Evolutionary conservation across 805 yeast species (phyloP), one percentile per base, ranked within the genome.

Genomic region (Metschnikowia picachoensis): DNA sequence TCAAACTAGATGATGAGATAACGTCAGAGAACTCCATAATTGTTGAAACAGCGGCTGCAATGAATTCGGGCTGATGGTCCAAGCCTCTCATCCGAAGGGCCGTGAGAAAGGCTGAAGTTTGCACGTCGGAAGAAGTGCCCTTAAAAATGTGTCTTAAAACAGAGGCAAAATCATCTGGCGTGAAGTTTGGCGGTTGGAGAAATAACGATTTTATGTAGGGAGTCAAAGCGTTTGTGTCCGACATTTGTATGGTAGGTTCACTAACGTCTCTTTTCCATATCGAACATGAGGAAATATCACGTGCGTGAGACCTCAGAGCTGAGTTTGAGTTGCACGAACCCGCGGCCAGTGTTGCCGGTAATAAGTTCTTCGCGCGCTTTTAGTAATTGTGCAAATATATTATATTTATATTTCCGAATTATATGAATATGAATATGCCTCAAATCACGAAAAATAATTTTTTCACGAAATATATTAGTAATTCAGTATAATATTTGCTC

Each of bases 21-120:
- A 71, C 55, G 40, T 76, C 77, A 7, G 94, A 82, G 55, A 76
- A 83, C 56, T 80, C 79, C 49, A 87, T 68, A 25, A 92, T 78
- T 2, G 94, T 82, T 16, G 72, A 69, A 0, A 89, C 97, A 0
- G 97, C 97, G 8, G 87, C 83, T 4, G 97, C 91, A 35, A 94
- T 86, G 62, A 70, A 87, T 31, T 79, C 87, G 0, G 97, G 82
- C 43, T 84, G 74, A 53, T 86, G 90, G 59, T 94, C 98, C 8
- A 91, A 66, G 2, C 87, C 87, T 29, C 80, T 77, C 36, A 83
- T 64, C 55, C 94, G 77, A 41, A 94, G 68, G 1, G 87, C 88
- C 0, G 95, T 83, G 47, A 94, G 73, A 60, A 94, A 91, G 9
- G 94, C 78, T 0, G 92, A 82, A 11, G 82, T 72, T 60, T 88